Percentiles rank a stretch among this genome's conserved stretches.
Evolutionary conservation across 1,139 yeast genomes (phyloP).

Genomic region (Suhomyces maxii): DNA sequence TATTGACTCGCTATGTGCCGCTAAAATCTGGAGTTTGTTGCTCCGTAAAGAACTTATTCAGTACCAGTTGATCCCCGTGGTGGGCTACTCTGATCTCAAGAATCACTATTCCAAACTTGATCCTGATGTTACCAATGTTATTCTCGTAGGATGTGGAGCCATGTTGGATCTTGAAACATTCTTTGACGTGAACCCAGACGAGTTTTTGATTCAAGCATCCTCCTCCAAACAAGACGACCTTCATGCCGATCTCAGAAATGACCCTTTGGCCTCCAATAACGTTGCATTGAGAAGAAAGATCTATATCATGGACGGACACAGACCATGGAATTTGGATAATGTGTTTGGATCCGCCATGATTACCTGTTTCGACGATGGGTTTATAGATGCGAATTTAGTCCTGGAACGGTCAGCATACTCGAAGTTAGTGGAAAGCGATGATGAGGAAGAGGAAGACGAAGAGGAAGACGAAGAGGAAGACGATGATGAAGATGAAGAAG

Average conservation of each 20-base stretch:
- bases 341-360: slow-evolving; percentile 82
- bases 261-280: slow-evolving; percentile 12
- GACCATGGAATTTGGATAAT: slow-evolving; percentile 97
- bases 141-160: slow-evolving; percentile 94
- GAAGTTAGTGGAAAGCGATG: slow-evolving; percentile 41
- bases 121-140: slow-evolving; percentile 71
- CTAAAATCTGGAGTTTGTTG: slow-evolving; percentile 69
- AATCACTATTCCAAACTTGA: slow-evolving; percentile 65
- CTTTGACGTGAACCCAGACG: slow-evolving; percentile 62
- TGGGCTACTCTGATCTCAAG: slow-evolving; percentile 82
- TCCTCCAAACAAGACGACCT: slow-evolving; percentile 8
- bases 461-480: slow-evolving; percentile 28
- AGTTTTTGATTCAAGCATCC: slow-evolving; percentile 23
- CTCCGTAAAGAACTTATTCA: slow-evolving; percentile 82
- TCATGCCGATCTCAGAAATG: slow-evolving; percentile 15
- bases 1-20: slow-evolving; percentile 90
- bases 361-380: slow-evolving; percentile 87
- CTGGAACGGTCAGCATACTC: slow-evolving; percentile 58
- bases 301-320: slow-evolving; percentile 84
- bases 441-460: slow-evolving; percentile 32
- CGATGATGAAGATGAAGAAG: slow-evolving; percentile 25
- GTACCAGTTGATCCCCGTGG: slow-evolving; percentile 89
- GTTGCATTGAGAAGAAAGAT: slow-evolving; percentile 48
- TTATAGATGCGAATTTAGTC: slow-evolving; percentile 55
- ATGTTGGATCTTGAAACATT: slow-evolving; percentile 82